Evolutionary conservation across 2,329 filamentous ascomycete genomes (phyloP).

Genomic region (Aspergillus aculeatus): DNA sequence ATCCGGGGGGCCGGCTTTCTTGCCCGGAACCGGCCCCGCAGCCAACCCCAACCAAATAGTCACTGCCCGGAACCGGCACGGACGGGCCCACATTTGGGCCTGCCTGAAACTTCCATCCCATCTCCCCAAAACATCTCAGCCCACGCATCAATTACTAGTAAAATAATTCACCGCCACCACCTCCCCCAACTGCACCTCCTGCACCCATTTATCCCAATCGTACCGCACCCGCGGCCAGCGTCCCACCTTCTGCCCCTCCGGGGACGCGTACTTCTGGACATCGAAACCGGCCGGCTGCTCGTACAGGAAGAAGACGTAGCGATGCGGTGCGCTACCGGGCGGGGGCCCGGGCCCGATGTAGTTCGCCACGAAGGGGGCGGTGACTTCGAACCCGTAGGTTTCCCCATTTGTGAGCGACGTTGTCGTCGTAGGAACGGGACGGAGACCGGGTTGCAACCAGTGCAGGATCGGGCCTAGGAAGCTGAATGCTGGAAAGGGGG

Average conservation of each 20-base stretch:
- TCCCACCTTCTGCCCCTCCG: constrained; percentile 36
- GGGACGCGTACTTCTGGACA: constrained; percentile 31
- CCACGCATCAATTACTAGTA: constrained; percentile 20
- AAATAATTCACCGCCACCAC: constrained; percentile 43
- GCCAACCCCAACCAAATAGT: too few species aligned
- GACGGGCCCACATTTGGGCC: too few species aligned
- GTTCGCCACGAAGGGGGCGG: constrained; percentile 24
- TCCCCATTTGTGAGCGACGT: not conserved
- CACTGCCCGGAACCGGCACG: too few species aligned
- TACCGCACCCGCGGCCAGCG: constrained; percentile 43
- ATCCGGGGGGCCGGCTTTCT: too few species aligned
- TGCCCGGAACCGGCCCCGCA: too few species aligned
- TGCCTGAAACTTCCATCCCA: too few species aligned
- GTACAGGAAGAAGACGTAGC: constrained; percentile 52
- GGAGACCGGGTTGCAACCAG: constrained; percentile 2
- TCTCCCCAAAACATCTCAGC: too few species aligned
- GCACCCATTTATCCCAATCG: constrained; percentile 44
- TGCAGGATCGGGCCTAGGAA: not conserved
- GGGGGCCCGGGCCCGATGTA: constrained; percentile 52
- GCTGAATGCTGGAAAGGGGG: not conserved
- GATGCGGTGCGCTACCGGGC: constrained; percentile 47
- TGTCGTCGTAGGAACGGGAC: not conserved
- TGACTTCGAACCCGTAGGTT: not conserved
- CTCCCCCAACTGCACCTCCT: constrained; percentile 32
- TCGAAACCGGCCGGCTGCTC: constrained; percentile 48